Base-by-base conservation (phyloP, 148 eudicot species). In the Drosera capensis region DNA sequence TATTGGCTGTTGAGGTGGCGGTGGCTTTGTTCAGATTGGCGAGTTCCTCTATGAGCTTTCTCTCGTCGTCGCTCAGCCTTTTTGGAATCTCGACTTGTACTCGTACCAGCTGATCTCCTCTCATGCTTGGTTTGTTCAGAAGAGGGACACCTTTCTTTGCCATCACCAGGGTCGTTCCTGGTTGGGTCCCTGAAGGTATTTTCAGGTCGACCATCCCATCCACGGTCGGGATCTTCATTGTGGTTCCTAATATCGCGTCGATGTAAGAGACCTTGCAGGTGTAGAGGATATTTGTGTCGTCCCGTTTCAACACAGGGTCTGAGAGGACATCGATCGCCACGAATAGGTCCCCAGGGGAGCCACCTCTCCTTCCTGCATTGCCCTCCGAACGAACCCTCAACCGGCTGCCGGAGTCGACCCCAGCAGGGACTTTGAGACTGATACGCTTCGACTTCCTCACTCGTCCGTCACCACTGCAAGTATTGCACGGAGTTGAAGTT, bases 201-300 rank as follows among this genome's bases (percentile, higher is more conserved):
- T 76, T 84, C 58, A 84, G 64, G 54, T 90, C 99, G 6, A 90
- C 95, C 46, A 49, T 66, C 24, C 99, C 99, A 29, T 90, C 99
- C 0, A 90, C 93, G 0, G 95, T 90, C 0, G 99, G 99, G 8
- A 90, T 85, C 58, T 80, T 84, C 53, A 55, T 45, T 1, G 78
- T 78, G 1, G 95, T 80, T n/a, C 99, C 95, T n/a, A 90, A 64
- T 23, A 90, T 90, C 0, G 95, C 99, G 41, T 84, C 99, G 19
- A 61, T 74, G 46, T 90, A 90, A 9, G 99, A 73, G 20, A 90
- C 72, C 70, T 84, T 90, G 56, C 93, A 75, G 0, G 71, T 74
- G 71, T 73, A 84, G 16, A 90, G 69, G 49, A 90, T 90, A 56
- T 84, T 78, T 3, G 82, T 78, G 58, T 76, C 95, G 0, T 84